phyloP scores from a whole-genome alignment of 78 protist species.

The Guillardia theta region DNA sequence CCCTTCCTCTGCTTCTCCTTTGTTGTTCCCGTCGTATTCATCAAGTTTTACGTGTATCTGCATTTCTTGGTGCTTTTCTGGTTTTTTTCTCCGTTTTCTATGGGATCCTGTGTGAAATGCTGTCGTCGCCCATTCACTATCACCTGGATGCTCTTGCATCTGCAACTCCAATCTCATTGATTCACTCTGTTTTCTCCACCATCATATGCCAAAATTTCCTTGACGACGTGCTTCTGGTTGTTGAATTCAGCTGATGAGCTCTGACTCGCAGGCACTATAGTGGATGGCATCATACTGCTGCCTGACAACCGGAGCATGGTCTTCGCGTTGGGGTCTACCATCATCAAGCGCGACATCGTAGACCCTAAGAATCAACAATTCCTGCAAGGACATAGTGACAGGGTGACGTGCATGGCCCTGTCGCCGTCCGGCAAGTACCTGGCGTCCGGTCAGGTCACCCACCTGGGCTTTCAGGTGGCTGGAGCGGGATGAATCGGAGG shows the following conservation, averaged over 20 bases:
- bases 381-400: constrained; percentile 45
- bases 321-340: constrained; percentile 12
- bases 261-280: background rate
- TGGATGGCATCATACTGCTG: background rate
- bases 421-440: constrained; percentile 40
- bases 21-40: background rate
- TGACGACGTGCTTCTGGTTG: no score
- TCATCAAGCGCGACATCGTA: background rate
- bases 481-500: background rate
- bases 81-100: no score
- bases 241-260: no score
- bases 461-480: constrained; percentile 73
- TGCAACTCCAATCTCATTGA: no score
- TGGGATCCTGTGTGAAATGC: no score
- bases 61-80: no score
- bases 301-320: background rate
- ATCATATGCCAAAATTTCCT: no score
- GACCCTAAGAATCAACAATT: background rate
- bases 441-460: constrained; percentile 74
- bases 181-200: no score
- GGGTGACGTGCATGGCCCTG: constrained; percentile 55
- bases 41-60: no score
- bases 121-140: no score
- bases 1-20: background rate
- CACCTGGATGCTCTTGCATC: no score